These are phyloP conservation scores for Xylariaceae sp. DNA, from an alignment of 2,329 filamentous ascomycete genomes.

Conservation along the genomic window DNA sequence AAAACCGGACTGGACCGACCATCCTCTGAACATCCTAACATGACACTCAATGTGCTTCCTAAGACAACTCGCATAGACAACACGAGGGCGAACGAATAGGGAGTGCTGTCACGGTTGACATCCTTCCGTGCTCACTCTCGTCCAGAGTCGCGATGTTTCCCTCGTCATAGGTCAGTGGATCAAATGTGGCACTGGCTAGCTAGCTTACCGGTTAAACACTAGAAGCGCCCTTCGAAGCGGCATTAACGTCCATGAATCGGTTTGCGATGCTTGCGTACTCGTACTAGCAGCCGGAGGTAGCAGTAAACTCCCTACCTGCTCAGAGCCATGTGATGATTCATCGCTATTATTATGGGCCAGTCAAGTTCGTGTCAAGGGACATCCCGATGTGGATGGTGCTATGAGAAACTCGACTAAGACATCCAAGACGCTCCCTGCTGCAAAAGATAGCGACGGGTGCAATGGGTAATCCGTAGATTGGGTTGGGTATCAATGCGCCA, in stretches of 20 bases:
- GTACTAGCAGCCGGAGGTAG: not conserved
- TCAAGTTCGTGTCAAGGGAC: constrained; percentile 3
- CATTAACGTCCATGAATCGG: not conserved
- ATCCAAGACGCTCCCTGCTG: constrained; percentile 5
- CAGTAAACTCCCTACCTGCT: not conserved
- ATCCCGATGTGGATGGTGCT: constrained; percentile 6
- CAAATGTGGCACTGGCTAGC: constrained; percentile 2
- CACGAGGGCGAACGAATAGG: constrained; percentile 13
- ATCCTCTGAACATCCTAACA: constrained; percentile 10
- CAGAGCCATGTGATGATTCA: constrained; percentile 3
- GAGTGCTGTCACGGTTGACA: constrained; percentile 12
- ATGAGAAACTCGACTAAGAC: not conserved
- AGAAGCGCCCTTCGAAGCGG: not conserved
- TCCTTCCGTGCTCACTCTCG: constrained; percentile 5
- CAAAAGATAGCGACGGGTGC: constrained; percentile 7
- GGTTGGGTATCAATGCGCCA: constrained; percentile 44
- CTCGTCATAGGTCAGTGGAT: constrained; percentile 1
- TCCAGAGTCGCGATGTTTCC: constrained; percentile 5
- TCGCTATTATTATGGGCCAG: not conserved
- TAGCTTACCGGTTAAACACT: constrained; percentile 4
- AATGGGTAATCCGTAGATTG: constrained; percentile 10
- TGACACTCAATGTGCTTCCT: constrained; percentile 8
- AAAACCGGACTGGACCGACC: constrained; percentile 3
- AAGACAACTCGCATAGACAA: constrained; percentile 11
- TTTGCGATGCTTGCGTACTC: not conserved